phyloP scores from a whole-genome alignment of 2,329 filamentous ascomycete species.

The Colletotrichum orbiculare region DNA sequence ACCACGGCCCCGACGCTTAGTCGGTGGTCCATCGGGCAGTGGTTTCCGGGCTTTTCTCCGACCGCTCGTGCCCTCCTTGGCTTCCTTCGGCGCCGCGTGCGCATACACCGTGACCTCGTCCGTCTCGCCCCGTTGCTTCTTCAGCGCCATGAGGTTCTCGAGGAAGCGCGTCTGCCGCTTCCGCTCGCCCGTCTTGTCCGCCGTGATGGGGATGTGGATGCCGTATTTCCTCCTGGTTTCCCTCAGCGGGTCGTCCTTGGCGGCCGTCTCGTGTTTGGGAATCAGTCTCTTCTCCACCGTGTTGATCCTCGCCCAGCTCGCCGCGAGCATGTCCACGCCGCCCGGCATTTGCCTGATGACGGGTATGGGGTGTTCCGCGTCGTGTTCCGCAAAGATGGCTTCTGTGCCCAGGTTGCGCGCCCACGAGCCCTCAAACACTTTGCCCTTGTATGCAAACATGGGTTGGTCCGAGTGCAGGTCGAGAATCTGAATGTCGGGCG shows the following conservation, averaged over 20 bases:
- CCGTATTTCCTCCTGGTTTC: slow-evolving; percentile 54
- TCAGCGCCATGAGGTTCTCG: slow-evolving; percentile 72
- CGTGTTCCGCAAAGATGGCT: slow-evolving; percentile 73
- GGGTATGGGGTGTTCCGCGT: slow-evolving; percentile 54
- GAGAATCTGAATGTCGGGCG: slow-evolving; percentile 77
- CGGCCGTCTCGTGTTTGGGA: slow-evolving; percentile 50
- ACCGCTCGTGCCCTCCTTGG: slow-evolving; percentile 36
- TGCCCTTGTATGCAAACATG: slow-evolving; percentile 81
- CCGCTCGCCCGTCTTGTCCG: slow-evolving; percentile 59
- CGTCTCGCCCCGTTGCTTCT: slow-evolving; percentile 70
- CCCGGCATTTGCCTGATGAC: slow-evolving; percentile 62
- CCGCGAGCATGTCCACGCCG: slow-evolving; percentile 77
- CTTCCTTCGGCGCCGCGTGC: slow-evolving; percentile 49
- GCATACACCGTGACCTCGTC: slow-evolving; percentile 74
- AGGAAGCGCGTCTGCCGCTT: slow-evolving; percentile 68
- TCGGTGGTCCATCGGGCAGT: slow-evolving; percentile 22
- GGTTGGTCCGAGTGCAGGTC: slow-evolving; percentile 82
- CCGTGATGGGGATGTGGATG: slow-evolving; percentile 58
- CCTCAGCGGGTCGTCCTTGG: slow-evolving; percentile 48
- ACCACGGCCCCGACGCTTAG: slow-evolving; percentile 29
- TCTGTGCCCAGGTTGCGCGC: slow-evolving; percentile 86
- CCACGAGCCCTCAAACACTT: slow-evolving; percentile 85
- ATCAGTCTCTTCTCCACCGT: slow-evolving; percentile 72
- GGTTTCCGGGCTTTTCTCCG: slow-evolving; percentile 39
- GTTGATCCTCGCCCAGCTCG: slow-evolving; percentile 75